Percentiles rank a stretch among this genome's conserved stretches.
Conservation (phyloP, 768 basidiomycete genomes). For the Termitomyces sp. region DNA sequence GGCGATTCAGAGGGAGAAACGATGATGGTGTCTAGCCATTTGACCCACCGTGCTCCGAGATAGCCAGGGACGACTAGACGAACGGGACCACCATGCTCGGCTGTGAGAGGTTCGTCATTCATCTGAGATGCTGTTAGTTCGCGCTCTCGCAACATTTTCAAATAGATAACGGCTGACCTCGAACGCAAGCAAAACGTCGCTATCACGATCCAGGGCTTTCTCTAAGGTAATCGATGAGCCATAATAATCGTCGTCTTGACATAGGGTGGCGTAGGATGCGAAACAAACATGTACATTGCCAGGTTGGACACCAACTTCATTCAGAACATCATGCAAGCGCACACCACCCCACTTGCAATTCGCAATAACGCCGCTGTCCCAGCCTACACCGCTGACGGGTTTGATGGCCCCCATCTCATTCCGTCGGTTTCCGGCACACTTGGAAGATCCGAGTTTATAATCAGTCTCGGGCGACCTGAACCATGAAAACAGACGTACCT, state of each 20-base stretch:
- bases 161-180: slow-evolving; percentile 32
- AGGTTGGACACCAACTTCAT: slow-evolving; percentile 31
- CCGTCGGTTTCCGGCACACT: slow-evolving; percentile 67
- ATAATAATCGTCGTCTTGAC: slow-evolving; percentile 58
- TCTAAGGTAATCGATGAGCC: slow-evolving; percentile 58
- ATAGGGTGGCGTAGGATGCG: slow-evolving; percentile 52
- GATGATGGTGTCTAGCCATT: slow-evolving; percentile 65
- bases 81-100: slow-evolving; percentile 62
- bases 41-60: slow-evolving; percentile 69
- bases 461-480: neutral
- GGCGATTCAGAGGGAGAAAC: slow-evolving; percentile 51
- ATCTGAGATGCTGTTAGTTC: slow-evolving; percentile 35
- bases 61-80: slow-evolving; percentile 67
- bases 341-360: slow-evolving; percentile 68
- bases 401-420: slow-evolving; percentile 59
- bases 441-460: neutral
- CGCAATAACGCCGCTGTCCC: slow-evolving; percentile 66
- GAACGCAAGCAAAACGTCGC: slow-evolving; percentile 56
- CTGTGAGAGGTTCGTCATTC: slow-evolving; percentile 53
- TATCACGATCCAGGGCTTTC: slow-evolving; percentile 40
- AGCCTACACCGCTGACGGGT: slow-evolving; percentile 54
- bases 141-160: neutral
- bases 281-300: slow-evolving; percentile 51
- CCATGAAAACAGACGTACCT: slow-evolving; percentile 32
- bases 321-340: slow-evolving; percentile 51